phyloP scores from a whole-genome alignment of 345 rosid genomes.

The Aurinia saxatilis region DNA sequence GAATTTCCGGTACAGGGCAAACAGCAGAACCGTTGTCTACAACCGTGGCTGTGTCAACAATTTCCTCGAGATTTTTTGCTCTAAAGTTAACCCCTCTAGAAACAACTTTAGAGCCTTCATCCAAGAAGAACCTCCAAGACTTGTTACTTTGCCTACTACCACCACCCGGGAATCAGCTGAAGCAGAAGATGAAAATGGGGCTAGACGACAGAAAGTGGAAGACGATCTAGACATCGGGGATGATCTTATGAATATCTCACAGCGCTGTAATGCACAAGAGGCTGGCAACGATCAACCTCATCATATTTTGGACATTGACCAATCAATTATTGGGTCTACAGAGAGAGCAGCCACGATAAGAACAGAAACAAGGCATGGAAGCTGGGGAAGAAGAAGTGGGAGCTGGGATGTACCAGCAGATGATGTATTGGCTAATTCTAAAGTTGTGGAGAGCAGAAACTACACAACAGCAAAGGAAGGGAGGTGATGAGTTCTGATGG shows the following conservation, averaged over 20 bases:
- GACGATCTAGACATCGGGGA: conserved; percentile 88
- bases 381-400: conserved; percentile 61
- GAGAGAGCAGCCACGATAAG: conserved; percentile 63
- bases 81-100: conserved; percentile 65
- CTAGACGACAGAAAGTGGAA: conserved; percentile 78
- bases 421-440: conserved; percentile 39
- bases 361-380: conserved; percentile 61
- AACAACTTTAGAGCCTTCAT: conserved; percentile 72
- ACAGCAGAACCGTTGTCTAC: conserved; percentile 59
- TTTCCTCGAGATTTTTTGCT: conserved; percentile 81
- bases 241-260: conserved; percentile 83
- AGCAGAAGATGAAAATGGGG: conserved; percentile 42
- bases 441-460: conserved; percentile 49
- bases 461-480: conserved; percentile 36
- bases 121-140: conserved; percentile 53
- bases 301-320: conserved; percentile 40
- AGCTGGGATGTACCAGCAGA: conserved; percentile 63
- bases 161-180: conserved; percentile 41
- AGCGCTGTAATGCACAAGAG: conserved; percentile 69
- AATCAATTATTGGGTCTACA: conserved; percentile 41
- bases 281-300: conserved; percentile 47
- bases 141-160: conserved; percentile 34
- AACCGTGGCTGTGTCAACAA: conserved; percentile 60
- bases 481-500: not conserved
- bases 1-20: conserved; percentile 81